Evolutionary conservation across 352 stramenopile species (phyloP), one percentile per base, ranked within the genome.

Genomic region (Pythium aquatile): DNA sequence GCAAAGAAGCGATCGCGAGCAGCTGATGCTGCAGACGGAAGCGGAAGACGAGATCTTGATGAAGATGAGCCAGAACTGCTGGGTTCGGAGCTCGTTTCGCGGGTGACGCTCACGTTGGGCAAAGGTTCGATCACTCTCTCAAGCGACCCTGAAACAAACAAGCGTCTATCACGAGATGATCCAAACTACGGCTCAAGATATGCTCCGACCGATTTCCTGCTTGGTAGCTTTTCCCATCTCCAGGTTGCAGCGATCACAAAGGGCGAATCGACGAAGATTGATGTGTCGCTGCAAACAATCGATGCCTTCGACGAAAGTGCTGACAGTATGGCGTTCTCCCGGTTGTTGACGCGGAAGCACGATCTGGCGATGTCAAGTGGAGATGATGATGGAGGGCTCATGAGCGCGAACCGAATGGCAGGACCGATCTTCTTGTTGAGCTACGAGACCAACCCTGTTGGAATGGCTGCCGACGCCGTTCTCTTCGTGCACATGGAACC

Each of bases 401-500:
- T 74, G 42, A 85, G 73, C 57, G 70, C 85, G 24, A 89, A 72
- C 55, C 91, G 87, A 33, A 78, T 96, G 33, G 78, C 77, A 26
- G 82, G 83, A 4, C 76, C 85, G 7, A 82, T 94, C 13, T 96
- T 96, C 47, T 58, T 93, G 24, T 79, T 94, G 74, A 94, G 83
- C 61, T 93, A 87, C 63, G 85, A 96, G 60, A 92, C 87, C 39
- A 90, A 92, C 52, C 81, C 81, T 29, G 48, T 70, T 7, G 79
- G 84, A 46, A 79, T 83, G 33, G 81, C 69, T 20, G 81, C 83
- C 20, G 85, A 95, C 72, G 83, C 86, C 14, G 82, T 75, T 2
- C 65, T 96, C 26, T 91, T 88, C 65, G 79, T 93, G 52, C 81
- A 92, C 55, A 85, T 96, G 78, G 86, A 96, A 55, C 88, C 88